These are phyloP conservation scores for Komagataella mondaviorum DNA, from an alignment of 805 yeast species.

Conservation along the genomic window DNA sequence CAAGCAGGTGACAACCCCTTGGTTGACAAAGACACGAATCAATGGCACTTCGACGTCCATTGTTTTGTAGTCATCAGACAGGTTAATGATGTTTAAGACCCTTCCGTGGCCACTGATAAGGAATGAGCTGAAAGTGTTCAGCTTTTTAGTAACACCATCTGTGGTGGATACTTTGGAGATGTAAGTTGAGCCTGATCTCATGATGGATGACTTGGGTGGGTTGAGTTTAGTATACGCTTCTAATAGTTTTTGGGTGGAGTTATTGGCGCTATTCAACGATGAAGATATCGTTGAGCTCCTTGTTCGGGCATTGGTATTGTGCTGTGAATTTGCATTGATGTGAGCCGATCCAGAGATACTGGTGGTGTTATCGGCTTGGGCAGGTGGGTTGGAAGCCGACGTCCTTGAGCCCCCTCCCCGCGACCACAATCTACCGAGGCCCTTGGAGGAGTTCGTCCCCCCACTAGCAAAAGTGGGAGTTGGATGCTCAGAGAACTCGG, in stretches of 20 bases:
- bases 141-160: constrained; percentile 16
- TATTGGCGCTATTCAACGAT: background rate
- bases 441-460: background rate
- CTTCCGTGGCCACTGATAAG: constrained; percentile 35
- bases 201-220: constrained; percentile 16
- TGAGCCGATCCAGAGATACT: constrained; percentile 2
- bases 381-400: background rate
- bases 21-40: constrained; percentile 25
- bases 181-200: constrained; percentile 19
- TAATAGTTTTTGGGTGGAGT: background rate
- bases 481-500: constrained; percentile 8
- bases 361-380: background rate
- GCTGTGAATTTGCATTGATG: constrained; percentile 4
- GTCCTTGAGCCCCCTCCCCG: background rate
- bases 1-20: constrained; percentile 25
- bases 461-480: background rate
- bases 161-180: constrained; percentile 17
- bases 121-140: constrained; percentile 15
- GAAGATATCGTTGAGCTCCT: constrained; percentile 3
- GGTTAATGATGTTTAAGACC: constrained; percentile 29
- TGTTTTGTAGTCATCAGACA: constrained; percentile 21
- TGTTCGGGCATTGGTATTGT: constrained; percentile 3
- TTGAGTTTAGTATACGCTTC: constrained; percentile 8
- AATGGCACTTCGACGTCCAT: constrained; percentile 30
- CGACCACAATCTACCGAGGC: background rate